A percentile compares a stretch with the other conserved stretches of the same genome.
Evolutionary conservation across 2,329 filamentous ascomycete genomes (phyloP).

Genomic region (Aspergillus flavus): DNA sequence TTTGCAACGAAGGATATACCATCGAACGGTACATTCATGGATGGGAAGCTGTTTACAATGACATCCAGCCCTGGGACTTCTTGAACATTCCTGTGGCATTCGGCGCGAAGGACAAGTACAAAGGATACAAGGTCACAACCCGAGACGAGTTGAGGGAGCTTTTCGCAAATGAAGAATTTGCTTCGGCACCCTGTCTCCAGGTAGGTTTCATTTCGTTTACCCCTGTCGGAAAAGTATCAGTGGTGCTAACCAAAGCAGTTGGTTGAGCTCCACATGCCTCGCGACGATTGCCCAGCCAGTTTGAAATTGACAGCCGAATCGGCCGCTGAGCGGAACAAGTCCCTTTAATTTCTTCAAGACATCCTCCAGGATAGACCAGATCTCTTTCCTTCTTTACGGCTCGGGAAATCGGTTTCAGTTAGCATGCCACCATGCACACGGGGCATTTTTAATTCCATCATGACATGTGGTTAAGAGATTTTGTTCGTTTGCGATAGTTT

Average conservation of each 20-base stretch:
- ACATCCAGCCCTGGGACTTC: conserved; percentile 75
- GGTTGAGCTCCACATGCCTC: conserved; percentile 80
- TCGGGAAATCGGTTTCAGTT: neutral
- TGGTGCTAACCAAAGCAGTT: conserved; percentile 55
- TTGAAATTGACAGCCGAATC: conserved; percentile 72
- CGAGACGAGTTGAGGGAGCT: conserved; percentile 68
- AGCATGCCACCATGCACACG: neutral
- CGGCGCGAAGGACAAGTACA: conserved; percentile 61
- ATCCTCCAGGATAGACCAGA: neutral
- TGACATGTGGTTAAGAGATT: neutral
- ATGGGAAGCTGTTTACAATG: conserved; percentile 77
- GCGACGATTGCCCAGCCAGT: conserved; percentile 73
- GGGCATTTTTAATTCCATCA: neutral
- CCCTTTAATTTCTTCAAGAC: conserved; percentile 7
- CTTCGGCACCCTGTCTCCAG: conserved; percentile 51
- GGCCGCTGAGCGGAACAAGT: conserved; percentile 66
- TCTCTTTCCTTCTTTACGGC: neutral
- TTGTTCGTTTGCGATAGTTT: neutral
- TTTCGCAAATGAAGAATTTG: conserved; percentile 66
- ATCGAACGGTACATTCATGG: conserved; percentile 90
- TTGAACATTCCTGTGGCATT: conserved; percentile 69
- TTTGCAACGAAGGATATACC: conserved; percentile 87
- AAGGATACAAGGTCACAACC: conserved; percentile 69
- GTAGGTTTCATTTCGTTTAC: conserved; percentile 27
- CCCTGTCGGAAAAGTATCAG: neutral